Percentiles rank a stretch among this genome's conserved stretches.
Conservation (phyloP, 345 rosid species). For the Brassica cretica region DNA sequence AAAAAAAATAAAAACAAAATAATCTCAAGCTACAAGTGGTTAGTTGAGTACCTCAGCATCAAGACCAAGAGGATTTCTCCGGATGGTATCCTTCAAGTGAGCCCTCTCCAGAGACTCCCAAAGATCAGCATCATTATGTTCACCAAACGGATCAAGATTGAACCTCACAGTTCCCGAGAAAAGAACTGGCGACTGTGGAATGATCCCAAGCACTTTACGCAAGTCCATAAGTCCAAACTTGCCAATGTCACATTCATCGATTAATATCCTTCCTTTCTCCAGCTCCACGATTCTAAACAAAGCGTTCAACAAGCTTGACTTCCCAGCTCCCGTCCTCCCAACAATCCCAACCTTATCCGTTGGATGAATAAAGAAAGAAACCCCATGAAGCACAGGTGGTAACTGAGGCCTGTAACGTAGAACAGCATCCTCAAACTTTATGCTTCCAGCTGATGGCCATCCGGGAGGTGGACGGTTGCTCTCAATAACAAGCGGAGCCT, state of each 20-base stretch:
- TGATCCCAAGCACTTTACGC: slow-evolving; percentile 75
- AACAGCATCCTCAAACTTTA: slow-evolving; percentile 87
- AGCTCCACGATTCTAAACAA: slow-evolving; percentile 82
- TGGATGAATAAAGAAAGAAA: slow-evolving; percentile 76
- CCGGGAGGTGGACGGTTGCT: slow-evolving; percentile 92
- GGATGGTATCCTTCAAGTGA: slow-evolving; percentile 38
- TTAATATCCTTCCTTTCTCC: slow-evolving; percentile 66
- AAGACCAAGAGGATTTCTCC: slow-evolving; percentile 43
- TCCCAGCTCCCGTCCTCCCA: slow-evolving; percentile 94
- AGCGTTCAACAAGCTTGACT: slow-evolving; percentile 84
- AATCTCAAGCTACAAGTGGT: slow-evolving; percentile 54
- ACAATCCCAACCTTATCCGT: slow-evolving; percentile 87
- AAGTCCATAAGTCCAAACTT: slow-evolving; percentile 75
- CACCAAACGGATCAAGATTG: slow-evolving; percentile 75
- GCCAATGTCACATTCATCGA: slow-evolving; percentile 75
- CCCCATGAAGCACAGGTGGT: slow-evolving; percentile 91
- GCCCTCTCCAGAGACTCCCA: slow-evolving; percentile 47
- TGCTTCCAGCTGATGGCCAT: slow-evolving; percentile 97
- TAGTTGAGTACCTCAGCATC: slow-evolving; percentile 45
- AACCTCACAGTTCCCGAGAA: slow-evolving; percentile 84
- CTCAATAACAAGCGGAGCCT: slow-evolving; percentile 80
- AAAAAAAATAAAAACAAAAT: too few relatives aligned
- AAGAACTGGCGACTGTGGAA: slow-evolving; percentile 85
- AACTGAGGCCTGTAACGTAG: slow-evolving; percentile 92
- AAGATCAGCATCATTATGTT: slow-evolving; percentile 77